Conservation (phyloP, 2,329 filamentous ascomycete genomes). For the Cladorrhinum sp. region DNA sequence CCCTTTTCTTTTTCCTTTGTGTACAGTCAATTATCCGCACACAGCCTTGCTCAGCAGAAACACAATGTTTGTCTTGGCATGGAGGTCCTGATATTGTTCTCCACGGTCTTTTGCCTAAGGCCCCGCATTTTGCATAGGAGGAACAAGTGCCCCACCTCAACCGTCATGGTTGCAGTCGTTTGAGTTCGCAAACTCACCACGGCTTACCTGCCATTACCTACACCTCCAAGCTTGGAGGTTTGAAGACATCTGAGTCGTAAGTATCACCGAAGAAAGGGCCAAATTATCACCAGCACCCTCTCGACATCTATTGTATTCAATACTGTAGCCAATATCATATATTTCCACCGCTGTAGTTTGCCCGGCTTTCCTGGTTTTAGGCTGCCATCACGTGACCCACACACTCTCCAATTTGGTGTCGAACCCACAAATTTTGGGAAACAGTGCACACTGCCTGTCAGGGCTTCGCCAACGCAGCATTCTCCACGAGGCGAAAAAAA, state of each 20-base stretch:
- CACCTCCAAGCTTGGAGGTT: too few relatives aligned
- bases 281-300: background rate
- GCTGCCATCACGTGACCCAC: constrained; percentile 23
- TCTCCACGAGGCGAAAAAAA: constrained; percentile 30
- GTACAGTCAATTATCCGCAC: background rate
- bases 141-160: background rate
- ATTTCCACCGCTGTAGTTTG: background rate
- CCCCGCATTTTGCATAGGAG: constrained; percentile 7
- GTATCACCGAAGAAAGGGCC: background rate
- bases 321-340: background rate
- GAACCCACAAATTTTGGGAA: constrained; percentile 28
- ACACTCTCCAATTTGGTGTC: constrained; percentile 21
- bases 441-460: constrained; percentile 22
- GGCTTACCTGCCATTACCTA: too few relatives aligned
- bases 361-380: background rate
- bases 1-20: background rate
- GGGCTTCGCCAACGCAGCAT: constrained; percentile 24
- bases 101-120: constrained; percentile 5
- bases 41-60: background rate
- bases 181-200: background rate
- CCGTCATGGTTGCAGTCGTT: constrained; percentile 3
- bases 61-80: constrained; percentile 3
- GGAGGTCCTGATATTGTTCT: constrained; percentile 4
- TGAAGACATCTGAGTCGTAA: background rate
- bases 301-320: too few relatives aligned